Evolutionary conservation across 129 eudicot species (phyloP), one percentile per base, ranked within the genome.

Genomic region (Scalesia atractyloides): DNA sequence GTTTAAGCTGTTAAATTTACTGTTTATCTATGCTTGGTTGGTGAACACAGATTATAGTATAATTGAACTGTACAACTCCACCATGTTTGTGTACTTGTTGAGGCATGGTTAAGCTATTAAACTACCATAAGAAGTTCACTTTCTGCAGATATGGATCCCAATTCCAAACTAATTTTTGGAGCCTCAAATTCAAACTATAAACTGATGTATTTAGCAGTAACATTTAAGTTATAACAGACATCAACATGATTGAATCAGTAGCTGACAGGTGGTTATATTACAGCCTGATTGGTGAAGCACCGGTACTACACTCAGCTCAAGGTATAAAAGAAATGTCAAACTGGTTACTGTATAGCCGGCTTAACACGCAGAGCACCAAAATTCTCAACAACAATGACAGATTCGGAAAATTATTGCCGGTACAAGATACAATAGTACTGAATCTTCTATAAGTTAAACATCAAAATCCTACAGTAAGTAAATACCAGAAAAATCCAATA

Each of bases 61-160:
- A 18, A 2, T 18, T 54, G 11, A 57, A 24, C 9, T 24, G 18
- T 10, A 69, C 41, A 20, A n/a, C 41, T 72, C 68, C 47, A 57
- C 15, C 75, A 71, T 71, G 24, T 68, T 20, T 39, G 41, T 56
- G 20, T 71, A 17, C 46, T 22, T 72, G 67, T 41, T 22, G 24
- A 67, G 47, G 44, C 56, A 59, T 72, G 5, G 53, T 57, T 20
- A 72, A 58, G 59, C 59, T 44, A 72, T 72, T 39, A 41, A 8
- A 41, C 46, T 41, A 41, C 2, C 46, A 41, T 8, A 41, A 41
- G 26, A 50, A 50, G 20, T 17, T 53, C 60, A 53, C 13, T 24
- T 58, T 58, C 64, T 58, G 39, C 64, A 58, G 17, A 58, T 5
- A 26, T 58, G 64, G 39, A 58, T 58, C 16, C 36, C n/a, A 20